A percentile compares a stretch with the other conserved stretches of the same genome.
These are phyloP conservation scores for Candida dubliniensis DNA, from an alignment of 1,139 yeast genomes.

Conservation along the genomic window DNA sequence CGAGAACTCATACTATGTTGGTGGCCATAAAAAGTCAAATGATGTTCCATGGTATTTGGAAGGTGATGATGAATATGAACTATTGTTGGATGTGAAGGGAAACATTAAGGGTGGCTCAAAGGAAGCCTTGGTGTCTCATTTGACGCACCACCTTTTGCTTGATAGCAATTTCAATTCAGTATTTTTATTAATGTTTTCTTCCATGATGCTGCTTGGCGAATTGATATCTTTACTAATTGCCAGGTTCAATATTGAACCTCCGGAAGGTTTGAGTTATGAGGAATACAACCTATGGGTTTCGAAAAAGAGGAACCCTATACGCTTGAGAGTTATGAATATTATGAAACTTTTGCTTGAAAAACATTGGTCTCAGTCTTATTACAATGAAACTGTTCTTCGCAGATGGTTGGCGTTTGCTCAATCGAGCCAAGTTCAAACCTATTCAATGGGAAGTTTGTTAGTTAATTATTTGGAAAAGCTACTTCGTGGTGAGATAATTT, in stretches of 20 bases:
- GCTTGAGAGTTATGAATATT: conserved; percentile 67
- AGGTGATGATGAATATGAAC: conserved; percentile 72
- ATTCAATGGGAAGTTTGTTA: conserved; percentile 34
- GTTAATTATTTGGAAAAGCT: conserved; percentile 26
- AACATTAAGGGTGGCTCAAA: conserved; percentile 83
- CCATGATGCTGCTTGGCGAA: conserved; percentile 70
- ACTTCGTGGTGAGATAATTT: conserved; percentile 34
- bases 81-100: conserved; percentile 73
- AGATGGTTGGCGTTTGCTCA: conserved; percentile 61
- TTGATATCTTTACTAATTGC: conserved; percentile 61
- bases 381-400: conserved; percentile 47
- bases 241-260: conserved; percentile 76
- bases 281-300: conserved; percentile 82
- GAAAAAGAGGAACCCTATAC: conserved; percentile 65
- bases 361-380: conserved; percentile 74
- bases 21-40: conserved; percentile 33
- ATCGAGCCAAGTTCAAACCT: conserved; percentile 44
- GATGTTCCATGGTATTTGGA: conserved; percentile 80
- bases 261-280: conserved; percentile 82
- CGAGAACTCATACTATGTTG: conserved; percentile 36
- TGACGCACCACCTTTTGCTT: conserved; percentile 73
- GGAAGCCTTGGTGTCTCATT: conserved; percentile 75
- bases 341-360: conserved; percentile 71
- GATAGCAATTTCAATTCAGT: conserved; percentile 72
- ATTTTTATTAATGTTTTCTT: conserved; percentile 72